phyloP scores from a whole-genome alignment of 208 protist genomes.

The Leishmania aethiopica region DNA sequence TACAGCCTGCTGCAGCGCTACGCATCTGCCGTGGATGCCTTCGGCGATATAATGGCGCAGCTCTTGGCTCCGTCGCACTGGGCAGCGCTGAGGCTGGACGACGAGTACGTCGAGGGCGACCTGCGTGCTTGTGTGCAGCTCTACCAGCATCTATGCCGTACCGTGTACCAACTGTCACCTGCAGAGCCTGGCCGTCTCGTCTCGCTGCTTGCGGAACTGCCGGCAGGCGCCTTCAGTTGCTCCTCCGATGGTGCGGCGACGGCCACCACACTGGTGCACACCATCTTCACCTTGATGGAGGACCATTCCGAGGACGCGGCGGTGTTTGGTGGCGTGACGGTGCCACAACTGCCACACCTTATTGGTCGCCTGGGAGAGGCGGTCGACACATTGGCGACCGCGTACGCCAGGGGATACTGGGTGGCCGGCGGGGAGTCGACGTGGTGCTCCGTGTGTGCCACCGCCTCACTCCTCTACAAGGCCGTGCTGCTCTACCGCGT shows the following conservation, averaged over 20 bases:
- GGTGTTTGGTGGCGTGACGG: slow-evolving; percentile 21
- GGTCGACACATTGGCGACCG: slow-evolving; percentile 9
- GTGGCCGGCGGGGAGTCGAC: slow-evolving; percentile 15
- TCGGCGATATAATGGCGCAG: slow-evolving; percentile 11
- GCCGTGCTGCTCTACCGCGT: slow-evolving; percentile 10
- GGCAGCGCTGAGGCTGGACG: slow-evolving; percentile 6
- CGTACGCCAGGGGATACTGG: slow-evolving; percentile 8
- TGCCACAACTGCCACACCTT: slow-evolving; percentile 26
- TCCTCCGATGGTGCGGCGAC: slow-evolving; percentile 11
- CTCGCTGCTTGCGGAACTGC: slow-evolving; percentile 18
- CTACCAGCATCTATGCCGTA: slow-evolving; percentile 17
- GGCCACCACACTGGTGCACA: slow-evolving; percentile 7
- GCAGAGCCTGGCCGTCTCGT: slow-evolving; percentile 8
- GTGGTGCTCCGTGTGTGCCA: slow-evolving; percentile 14
- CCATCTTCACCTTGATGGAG: slow-evolving; percentile 23
- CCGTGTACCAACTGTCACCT: not conserved
- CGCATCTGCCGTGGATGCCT: slow-evolving; percentile 21
- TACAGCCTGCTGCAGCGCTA: slow-evolving; percentile 29
- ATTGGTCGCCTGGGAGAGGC: slow-evolving; percentile 26
- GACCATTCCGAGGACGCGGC: not conserved
- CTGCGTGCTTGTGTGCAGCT: slow-evolving; percentile 12
- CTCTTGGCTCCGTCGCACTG: slow-evolving; percentile 16
- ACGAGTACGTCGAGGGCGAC: slow-evolving; percentile 17
- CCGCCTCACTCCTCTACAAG: slow-evolving; percentile 26
- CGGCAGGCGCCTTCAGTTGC: slow-evolving; percentile 21